Evolutionary conservation across 2,329 filamentous ascomycete genomes (phyloP), one percentile per base, ranked within the genome.

Genomic region (Phialemonium atrogriseum): DNA sequence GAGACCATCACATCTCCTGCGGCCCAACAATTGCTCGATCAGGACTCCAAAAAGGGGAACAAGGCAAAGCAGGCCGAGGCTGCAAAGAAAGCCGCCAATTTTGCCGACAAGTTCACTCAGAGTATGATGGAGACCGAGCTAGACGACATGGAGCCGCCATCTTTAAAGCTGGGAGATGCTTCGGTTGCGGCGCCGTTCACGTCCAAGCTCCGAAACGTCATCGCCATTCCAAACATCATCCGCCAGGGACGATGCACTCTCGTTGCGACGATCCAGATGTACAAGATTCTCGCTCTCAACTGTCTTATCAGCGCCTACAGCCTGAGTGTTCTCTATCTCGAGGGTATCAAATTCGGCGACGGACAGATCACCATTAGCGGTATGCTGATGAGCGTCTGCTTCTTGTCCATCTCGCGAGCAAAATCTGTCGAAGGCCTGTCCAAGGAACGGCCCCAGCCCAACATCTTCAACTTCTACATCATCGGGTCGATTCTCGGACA

Each of bases 351-450:
- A 66, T 98, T 98, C 54, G 88, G 91, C 35, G 91, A 98, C 54
- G 87, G 88, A 4, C 91, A 98, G 62, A 91, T 96, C 45, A 98
- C 91, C 11, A 96, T 98, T 50, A 95, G 87, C 47, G 91, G 91
- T 47, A 96, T 98, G 84, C 80, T 98, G 57, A 96, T 98, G 91
- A 95, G 88, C 49, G 91, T 98, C 30, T 98, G 91, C 64, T 98
- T 98, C 73, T 66, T 98, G 49, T 95, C 88, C 39, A 95, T 98
- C 50, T 96, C 91, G n/a, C 82, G 91, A 38, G 91, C 91, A 23
- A 91, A 87, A 66, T 85, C 91, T 18, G 91, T 98, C 32, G 91
- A 98, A 62, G 82, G 84, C 21, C 69, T 98, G 15, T 95, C 89
- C 41, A 95, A 95, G 63, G 91, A 98, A 60, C 83, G 91, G 23